Base-by-base conservation (phyloP, 1,139 yeast genomes). In the Taphrina wiesneri region DNA sequence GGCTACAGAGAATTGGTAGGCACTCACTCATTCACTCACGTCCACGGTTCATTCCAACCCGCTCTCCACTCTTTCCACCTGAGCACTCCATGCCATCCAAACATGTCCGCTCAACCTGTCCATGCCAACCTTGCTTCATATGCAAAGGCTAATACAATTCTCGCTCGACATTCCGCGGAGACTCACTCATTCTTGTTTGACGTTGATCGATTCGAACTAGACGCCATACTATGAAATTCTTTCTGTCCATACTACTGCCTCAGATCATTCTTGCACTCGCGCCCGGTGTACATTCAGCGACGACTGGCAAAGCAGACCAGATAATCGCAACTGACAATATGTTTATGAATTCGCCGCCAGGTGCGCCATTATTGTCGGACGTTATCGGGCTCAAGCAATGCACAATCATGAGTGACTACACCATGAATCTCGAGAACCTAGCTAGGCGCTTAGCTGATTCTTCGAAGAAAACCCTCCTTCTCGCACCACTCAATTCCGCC, bases 401-500 rank as follows among this genome's bases (percentile, higher is more conserved):
- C 51, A 51, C 64, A 15, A 60, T 60, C 45, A 60, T 60, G 51
- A 60, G 51, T 28, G 64, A 60, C 52, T 60, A 60, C 41, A 25
- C 57, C 19, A 39, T 60, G 64, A 45, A 45, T 9, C 47, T 51
- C 7, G 39, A 32, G 11, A 41, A 43, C 9, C 32, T 60, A 2
- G 46, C 47, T 26, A 25, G n/a, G 32, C 71, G 77, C 21, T 71
- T 77, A 56, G 72, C 74, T 52, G 72, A 74, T 59, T 72, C 71
- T 26, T 62, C 70, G 19, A 63, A 68, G 32, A 75, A 71, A 63
- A 72, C 77, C 1, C 69, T 76, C 9, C 72, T 77, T 21, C 70
- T 77, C 67, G 79, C 79, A 5, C 79, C 79, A 2, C 69, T 73
- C 43, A 75, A 77, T 63, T 68, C 60, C 11, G 79, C 77, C 11